phyloP scores from a whole-genome alignment of 1,284 basidiomycete genomes.

The Cutaneotrichosporon arboriforme region DNA sequence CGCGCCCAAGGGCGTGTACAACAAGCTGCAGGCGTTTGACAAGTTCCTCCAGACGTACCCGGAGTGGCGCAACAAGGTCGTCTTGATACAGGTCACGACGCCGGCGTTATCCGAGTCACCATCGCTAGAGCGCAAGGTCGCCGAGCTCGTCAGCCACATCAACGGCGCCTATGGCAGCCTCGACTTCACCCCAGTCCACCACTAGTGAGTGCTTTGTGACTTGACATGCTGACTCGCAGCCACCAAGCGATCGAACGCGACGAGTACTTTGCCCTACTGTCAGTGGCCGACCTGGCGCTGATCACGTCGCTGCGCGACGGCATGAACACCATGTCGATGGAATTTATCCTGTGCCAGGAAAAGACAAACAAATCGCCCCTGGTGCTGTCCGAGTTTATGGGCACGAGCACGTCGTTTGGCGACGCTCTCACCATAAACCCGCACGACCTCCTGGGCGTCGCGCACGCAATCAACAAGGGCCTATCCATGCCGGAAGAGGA shows the following conservation, averaged over 20 bases:
- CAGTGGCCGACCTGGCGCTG: conserved; percentile 88
- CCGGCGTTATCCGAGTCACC: conserved; percentile 91
- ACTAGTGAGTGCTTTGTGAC: conserved; percentile 60
- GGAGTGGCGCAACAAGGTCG: conserved; percentile 85
- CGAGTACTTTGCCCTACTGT: conserved; percentile 96
- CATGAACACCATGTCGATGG: conserved; percentile 99
- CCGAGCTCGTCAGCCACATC: conserved; percentile 92
- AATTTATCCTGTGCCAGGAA: conserved; percentile 91
- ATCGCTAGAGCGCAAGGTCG: conserved; percentile 87
- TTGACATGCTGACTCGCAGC: conserved; percentile 50
- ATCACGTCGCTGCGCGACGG: conserved; percentile 95
- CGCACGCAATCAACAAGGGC: conserved; percentile 87
- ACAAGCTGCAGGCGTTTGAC: conserved; percentile 96
- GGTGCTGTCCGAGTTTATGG: conserved; percentile 95
- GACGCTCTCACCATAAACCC: conserved; percentile 50
- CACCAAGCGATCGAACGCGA: conserved; percentile 97
- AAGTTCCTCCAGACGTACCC: conserved; percentile 90
- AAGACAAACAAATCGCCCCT: conserved; percentile 71
- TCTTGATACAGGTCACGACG: conserved; percentile 75
- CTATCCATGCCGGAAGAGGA: conserved; percentile 75
- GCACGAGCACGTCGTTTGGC: conserved; percentile 57
- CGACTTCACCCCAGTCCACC: conserved; percentile 97
- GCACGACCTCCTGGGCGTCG: conserved; percentile 65
- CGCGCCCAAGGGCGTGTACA: conserved; percentile 93
- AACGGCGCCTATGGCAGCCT: conserved; percentile 93